These are phyloP conservation scores for Crithidia thermophila DNA, from an alignment of 208 protist genomes.

Conservation along the genomic window DNA sequence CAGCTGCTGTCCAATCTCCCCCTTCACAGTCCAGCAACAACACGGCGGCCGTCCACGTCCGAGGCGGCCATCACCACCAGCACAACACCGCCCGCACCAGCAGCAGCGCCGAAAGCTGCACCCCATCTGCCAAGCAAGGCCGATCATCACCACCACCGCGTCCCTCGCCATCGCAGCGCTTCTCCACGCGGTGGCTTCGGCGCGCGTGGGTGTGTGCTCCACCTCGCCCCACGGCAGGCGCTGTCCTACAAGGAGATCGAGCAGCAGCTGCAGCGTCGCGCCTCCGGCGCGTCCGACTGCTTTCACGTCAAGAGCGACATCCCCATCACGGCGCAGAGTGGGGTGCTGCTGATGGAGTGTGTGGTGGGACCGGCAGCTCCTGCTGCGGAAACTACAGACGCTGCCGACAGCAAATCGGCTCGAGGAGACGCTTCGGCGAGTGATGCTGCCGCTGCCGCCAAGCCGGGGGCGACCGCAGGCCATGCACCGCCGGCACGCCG, in stretches of 20 bases:
- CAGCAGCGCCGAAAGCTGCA: no score
- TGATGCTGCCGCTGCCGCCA: not conserved
- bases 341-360: slow-evolving; percentile 73
- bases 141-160: not conserved
- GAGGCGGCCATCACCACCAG: no score
- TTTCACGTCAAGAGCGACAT: slow-evolving; percentile 69
- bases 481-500: no score
- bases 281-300: slow-evolving; percentile 27
- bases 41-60: no score
- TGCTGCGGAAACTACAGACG: not conserved
- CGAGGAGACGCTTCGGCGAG: slow-evolving; percentile 4
- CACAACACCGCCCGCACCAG: no score
- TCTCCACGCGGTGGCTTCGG: not conserved
- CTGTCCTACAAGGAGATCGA: slow-evolving; percentile 35
- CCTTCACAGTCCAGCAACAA: no score
- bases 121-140: not conserved
- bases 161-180: no score
- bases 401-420: not conserved
- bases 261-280: slow-evolving; percentile 22
- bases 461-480: no score
- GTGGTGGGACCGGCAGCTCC: slow-evolving; percentile 23
- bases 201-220: slow-evolving; percentile 21
- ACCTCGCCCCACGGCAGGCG: slow-evolving; percentile 16
- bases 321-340: slow-evolving; percentile 44
- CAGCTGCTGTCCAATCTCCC: no score